Conservation (phyloP, 768 basidiomycete species). For the Mycena chlorophos region DNA sequence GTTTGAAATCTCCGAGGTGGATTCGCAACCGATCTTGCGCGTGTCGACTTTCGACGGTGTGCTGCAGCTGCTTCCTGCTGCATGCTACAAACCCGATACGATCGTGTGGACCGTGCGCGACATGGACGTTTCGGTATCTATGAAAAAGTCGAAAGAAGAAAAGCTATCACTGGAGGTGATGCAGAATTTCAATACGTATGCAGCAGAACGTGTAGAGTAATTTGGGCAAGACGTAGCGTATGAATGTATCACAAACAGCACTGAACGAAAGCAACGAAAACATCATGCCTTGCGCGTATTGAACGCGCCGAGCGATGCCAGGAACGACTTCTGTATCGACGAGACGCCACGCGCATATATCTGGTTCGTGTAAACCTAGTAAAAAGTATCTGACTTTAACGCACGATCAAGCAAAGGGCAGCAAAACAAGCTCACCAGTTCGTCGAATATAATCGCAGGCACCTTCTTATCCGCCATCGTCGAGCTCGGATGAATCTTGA, state of each 20-base stretch:
- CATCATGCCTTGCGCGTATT: conserved; percentile 32
- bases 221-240: too few relatives aligned
- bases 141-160: conserved; percentile 3
- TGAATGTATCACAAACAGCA: too few relatives aligned
- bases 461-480: conserved; percentile 77
- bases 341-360: conserved; percentile 95
- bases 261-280: too few relatives aligned
- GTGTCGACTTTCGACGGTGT: background rate
- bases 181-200: too few relatives aligned
- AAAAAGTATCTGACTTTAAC: conserved; percentile 5
- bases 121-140: conserved; percentile 7
- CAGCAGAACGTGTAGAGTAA: too few relatives aligned
- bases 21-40: background rate
- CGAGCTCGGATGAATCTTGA: conserved; percentile 93
- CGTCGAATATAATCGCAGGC: conserved; percentile 88
- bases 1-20: conserved; percentile 2
- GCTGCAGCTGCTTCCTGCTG: conserved; percentile 6
- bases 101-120: conserved; percentile 9
- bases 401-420: background rate
- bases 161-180: conserved; percentile 10
- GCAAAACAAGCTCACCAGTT: conserved; percentile 62
- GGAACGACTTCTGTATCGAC: conserved; percentile 62
- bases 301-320: conserved; percentile 35
- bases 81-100: background rate
- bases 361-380: conserved; percentile 76